Percentiles rank a stretch among this genome's conserved stretches.
Conservation (phyloP, 2,329 filamentous ascomycete species). For the Fusarium secorum region DNA sequence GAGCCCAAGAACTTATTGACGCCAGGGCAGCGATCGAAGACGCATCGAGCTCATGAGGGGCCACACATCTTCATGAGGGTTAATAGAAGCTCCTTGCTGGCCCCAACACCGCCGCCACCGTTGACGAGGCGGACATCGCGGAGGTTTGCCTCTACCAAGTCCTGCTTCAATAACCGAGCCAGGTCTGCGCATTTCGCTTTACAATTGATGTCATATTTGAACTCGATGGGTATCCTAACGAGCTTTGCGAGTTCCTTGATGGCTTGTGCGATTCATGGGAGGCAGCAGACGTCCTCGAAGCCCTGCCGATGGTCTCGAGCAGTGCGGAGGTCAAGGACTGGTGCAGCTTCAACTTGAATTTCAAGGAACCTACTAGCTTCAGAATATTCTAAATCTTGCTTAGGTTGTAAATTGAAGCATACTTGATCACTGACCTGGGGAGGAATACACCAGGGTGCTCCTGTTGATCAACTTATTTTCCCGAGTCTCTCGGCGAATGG, state of each 20-base stretch:
- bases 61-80: not conserved
- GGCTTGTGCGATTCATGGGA: not conserved
- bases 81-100: not conserved
- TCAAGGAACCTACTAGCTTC: not conserved
- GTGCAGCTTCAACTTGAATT: not conserved
- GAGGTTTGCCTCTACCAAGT: not conserved
- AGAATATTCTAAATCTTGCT: not conserved
- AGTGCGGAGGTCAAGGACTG: not conserved
- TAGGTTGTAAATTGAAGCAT: not conserved
- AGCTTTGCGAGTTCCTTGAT: not conserved
- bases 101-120: not conserved
- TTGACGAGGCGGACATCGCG: not conserved
- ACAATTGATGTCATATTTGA: rapidly evolving
- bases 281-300: not conserved
- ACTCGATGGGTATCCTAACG: not conserved
- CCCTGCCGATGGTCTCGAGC: not conserved
- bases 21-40: not conserved
- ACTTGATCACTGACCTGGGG: not conserved
- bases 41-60: not conserved
- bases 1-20: not conserved
- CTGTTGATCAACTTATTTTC: not conserved
- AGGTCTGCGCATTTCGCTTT: not conserved
- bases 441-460: rapidly evolving
- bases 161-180: not conserved
- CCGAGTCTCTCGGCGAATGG: not conserved